Evolutionary conservation across 1,284 basidiomycete genomes (phyloP).

Genomic region (Trametes versicolor): DNA sequence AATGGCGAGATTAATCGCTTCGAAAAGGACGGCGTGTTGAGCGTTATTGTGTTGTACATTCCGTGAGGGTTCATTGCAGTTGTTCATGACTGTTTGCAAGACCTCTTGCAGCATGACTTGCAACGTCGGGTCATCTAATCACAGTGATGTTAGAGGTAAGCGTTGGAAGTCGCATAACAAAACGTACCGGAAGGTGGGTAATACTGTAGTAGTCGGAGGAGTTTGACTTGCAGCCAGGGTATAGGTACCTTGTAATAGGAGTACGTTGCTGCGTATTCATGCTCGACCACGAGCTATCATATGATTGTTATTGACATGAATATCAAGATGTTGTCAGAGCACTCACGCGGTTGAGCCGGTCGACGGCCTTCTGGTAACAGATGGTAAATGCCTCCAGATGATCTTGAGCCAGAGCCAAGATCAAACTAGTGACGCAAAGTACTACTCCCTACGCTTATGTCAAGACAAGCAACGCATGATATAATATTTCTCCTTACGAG

Average conservation of each 20-base stretch:
- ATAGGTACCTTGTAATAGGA: conserved; percentile 98
- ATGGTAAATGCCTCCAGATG: conserved; percentile 90
- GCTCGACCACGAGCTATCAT: conserved; percentile 86
- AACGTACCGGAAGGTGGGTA: conserved; percentile 89
- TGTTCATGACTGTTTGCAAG: conserved; percentile 91
- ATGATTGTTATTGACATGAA: conserved; percentile 23
- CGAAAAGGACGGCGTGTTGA: conserved; percentile 97
- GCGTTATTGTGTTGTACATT: conserved; percentile 99
- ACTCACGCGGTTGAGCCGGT: conserved; percentile 85
- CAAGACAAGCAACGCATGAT: neutral
- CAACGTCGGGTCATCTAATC: conserved; percentile 84
- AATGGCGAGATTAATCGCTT: conserved; percentile 97
- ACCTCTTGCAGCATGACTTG: conserved; percentile 84
- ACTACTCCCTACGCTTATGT: conserved; percentile 81
- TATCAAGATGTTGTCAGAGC: neutral
- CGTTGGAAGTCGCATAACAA: neutral
- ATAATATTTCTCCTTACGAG: conserved; percentile 60
- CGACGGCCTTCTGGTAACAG: conserved; percentile 95
- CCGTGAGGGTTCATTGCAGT: conserved; percentile 90
- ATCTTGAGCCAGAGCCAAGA: conserved; percentile 96
- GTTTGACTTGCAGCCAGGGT: conserved; percentile 98
- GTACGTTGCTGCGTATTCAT: conserved; percentile 90
- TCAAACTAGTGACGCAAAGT: conserved; percentile 90
- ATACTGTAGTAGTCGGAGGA: conserved; percentile 93
- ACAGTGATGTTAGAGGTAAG: neutral